Evolutionary conservation across 768 basidiomycete genomes (phyloP).

Genomic region (Paxillus ammoniavirescens): DNA sequence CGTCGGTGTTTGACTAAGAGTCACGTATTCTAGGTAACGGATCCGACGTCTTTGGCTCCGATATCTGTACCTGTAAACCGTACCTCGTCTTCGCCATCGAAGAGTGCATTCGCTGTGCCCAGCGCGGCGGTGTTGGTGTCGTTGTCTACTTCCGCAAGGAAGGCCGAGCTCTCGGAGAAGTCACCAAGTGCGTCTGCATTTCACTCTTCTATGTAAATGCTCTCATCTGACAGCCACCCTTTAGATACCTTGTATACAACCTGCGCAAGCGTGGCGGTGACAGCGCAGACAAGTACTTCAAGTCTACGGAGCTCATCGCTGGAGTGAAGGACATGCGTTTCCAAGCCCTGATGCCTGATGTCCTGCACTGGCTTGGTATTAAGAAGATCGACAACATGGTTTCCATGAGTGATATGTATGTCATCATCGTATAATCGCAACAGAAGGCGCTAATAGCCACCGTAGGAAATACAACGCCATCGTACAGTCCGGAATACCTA

Average conservation of each 20-base stretch:
- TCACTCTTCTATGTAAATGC: background rate
- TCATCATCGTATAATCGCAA: constrained; percentile 2
- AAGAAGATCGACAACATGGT: constrained; percentile 88
- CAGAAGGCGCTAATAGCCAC: background rate
- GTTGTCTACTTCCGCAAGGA: constrained; percentile 96
- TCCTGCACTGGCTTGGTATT: constrained; percentile 93
- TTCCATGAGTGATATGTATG: constrained; percentile 81
- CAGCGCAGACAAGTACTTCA: constrained; percentile 91
- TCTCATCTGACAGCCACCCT: background rate
- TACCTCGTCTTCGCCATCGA: constrained; percentile 92
- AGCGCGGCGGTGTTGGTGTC: constrained; percentile 85
- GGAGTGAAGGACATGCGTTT: constrained; percentile 98
- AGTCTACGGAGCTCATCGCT: constrained; percentile 88
- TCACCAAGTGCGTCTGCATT: constrained; percentile 66
- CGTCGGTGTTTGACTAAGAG: background rate
- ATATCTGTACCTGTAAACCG: constrained; percentile 91
- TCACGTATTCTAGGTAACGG: constrained; percentile 63
- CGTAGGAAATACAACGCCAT: constrained; percentile 92
- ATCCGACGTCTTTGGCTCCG: constrained; percentile 94
- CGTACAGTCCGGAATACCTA: constrained; percentile 82
- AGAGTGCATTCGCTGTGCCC: constrained; percentile 84
- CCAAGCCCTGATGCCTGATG: constrained; percentile 93
- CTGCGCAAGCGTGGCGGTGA: constrained; percentile 94
- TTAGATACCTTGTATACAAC: constrained; percentile 91
- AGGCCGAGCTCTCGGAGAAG: constrained; percentile 90